Conservation (phyloP, 2,329 filamentous ascomycete species). For the Arthrobotrys musiformis region DNA sequence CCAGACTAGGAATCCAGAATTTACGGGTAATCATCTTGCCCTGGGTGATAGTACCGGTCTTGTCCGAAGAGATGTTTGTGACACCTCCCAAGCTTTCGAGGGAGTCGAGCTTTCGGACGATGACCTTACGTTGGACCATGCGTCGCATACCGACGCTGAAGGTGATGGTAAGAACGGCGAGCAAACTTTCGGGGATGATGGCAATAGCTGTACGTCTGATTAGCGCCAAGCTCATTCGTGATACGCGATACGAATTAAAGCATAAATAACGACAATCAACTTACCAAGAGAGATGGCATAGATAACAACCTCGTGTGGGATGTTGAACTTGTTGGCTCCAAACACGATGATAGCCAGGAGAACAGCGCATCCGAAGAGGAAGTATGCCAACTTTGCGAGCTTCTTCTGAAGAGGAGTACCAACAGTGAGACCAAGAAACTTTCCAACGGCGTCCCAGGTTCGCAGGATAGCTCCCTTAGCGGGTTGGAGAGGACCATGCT, state of each 20-base stretch:
- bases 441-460: slow-evolving; percentile 69
- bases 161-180: slow-evolving; percentile 69
- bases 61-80: slow-evolving; percentile 69
- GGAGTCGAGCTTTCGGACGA: slow-evolving; percentile 52
- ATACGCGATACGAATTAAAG: slow-evolving; percentile 64
- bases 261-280: not conserved
- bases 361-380: slow-evolving; percentile 70
- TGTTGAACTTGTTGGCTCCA: slow-evolving; percentile 68
- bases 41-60: slow-evolving; percentile 72
- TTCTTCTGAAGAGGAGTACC: slow-evolving; percentile 77
- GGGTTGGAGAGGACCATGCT: slow-evolving; percentile 66
- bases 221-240: slow-evolving; percentile 47
- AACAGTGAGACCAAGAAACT: slow-evolving; percentile 73
- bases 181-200: slow-evolving; percentile 73
- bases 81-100: slow-evolving; percentile 71
- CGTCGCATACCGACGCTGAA: slow-evolving; percentile 60
- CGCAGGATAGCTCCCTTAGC: slow-evolving; percentile 66
- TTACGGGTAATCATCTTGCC: slow-evolving; percentile 73
- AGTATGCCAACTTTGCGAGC: slow-evolving; percentile 75
- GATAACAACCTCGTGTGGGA: slow-evolving; percentile 70
- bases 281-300: slow-evolving; percentile 72
- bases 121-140: slow-evolving; percentile 54
- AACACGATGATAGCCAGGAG: slow-evolving; percentile 73
- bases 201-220: slow-evolving; percentile 64
- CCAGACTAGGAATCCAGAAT: slow-evolving; percentile 70